Percentiles rank a stretch among this genome's conserved stretches.
Evolutionary conservation across 108 stramenopile species (phyloP).

Genomic region (Nannochloropsis gaditana): DNA sequence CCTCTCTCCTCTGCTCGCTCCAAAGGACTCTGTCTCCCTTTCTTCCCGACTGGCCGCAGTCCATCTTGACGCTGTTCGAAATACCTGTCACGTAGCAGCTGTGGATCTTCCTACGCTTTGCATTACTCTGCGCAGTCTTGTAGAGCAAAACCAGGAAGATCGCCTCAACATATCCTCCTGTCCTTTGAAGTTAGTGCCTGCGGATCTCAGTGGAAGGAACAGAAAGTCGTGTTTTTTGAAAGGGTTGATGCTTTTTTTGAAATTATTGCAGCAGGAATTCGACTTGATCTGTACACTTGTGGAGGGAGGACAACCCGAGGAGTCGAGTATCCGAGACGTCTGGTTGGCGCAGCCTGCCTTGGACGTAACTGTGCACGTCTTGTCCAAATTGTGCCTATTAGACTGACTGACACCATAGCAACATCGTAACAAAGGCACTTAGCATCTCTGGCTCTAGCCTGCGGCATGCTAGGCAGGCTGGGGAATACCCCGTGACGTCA

Average conservation of each 20-base stretch:
- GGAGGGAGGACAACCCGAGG: conserved; percentile 2
- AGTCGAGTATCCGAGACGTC: neutral
- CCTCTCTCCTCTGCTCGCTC: neutral
- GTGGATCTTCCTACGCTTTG: conserved; percentile 17
- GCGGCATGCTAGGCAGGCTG: too few species aligned
- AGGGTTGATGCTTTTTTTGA: neutral
- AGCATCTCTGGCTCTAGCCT: too few species aligned
- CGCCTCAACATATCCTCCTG: neutral
- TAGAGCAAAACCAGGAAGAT: neutral
- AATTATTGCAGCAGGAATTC: neutral
- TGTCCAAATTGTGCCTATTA: neutral
- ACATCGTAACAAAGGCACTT: too few species aligned
- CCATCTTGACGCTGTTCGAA: neutral
- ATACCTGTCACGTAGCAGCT: neutral
- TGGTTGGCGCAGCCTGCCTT: neutral
- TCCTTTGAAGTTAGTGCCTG: neutral
- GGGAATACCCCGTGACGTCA: too few species aligned
- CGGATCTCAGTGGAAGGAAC: neutral
- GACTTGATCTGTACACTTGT: neutral
- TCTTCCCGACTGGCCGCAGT: neutral
- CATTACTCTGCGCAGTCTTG: neutral
- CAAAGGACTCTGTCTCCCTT: neutral
- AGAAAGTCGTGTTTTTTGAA: neutral
- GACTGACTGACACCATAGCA: neutral
- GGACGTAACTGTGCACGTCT: conserved; percentile 15